These are phyloP conservation scores for Brassica nigra DNA, from an alignment of 345 rosid species.

Conservation along the genomic window DNA sequence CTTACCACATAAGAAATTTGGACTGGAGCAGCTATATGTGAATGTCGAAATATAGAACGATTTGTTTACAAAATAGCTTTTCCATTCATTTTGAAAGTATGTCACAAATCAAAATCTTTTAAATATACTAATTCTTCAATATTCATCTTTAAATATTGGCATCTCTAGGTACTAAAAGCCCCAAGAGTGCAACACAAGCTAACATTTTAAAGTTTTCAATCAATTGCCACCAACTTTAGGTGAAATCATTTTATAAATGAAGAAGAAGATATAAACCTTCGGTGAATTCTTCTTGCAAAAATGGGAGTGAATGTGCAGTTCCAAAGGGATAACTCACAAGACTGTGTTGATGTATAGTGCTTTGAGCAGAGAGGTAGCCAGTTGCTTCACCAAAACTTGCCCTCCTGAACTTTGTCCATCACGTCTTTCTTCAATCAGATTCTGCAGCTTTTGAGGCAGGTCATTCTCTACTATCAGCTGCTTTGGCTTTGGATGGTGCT, in stretches of 20 bases:
- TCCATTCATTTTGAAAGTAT: not conserved
- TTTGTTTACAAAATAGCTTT: not conserved
- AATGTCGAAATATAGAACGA: not conserved
- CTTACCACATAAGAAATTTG: not conserved
- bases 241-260: not conserved
- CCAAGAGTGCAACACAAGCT: not conserved
- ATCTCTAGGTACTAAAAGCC: not conserved
- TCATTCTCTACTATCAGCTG: constrained; percentile 96
- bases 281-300: constrained; percentile 11
- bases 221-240: not conserved
- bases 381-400: constrained; percentile 93
- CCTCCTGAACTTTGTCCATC: constrained; percentile 97
- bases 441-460: constrained; percentile 80
- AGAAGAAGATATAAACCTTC: not conserved
- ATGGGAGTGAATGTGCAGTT: constrained; percentile 14
- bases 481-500: constrained; percentile 98
- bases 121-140: not conserved
- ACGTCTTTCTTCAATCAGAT: constrained; percentile 92
- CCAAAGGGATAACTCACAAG: constrained; percentile 44
- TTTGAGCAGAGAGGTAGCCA: constrained; percentile 96
- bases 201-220: not conserved
- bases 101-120: not conserved
- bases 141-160: not conserved
- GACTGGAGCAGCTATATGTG: not conserved
- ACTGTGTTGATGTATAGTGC: constrained; percentile 94